These are phyloP conservation scores for Vitis rotundifolia DNA, from an alignment of 164 flowering plant species.

Conservation along the genomic window DNA sequence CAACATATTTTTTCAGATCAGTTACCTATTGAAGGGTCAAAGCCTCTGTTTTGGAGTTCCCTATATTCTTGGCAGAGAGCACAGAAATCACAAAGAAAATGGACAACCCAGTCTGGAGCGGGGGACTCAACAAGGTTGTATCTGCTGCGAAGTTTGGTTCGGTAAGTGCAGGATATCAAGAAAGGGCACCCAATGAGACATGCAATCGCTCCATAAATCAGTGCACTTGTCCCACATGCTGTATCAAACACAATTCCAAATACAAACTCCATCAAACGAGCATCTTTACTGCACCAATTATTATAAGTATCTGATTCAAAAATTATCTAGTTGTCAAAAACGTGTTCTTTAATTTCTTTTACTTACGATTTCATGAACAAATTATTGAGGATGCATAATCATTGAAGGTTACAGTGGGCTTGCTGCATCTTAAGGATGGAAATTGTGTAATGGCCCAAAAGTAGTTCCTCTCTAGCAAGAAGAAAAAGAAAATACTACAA, in stretches of 20 bases:
- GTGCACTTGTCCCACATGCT: conserved; percentile 37
- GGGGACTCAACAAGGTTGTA: conserved; percentile 35
- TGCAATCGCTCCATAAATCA: conserved; percentile 20
- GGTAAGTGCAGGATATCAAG: conserved; percentile 35
- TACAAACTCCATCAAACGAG: neutral
- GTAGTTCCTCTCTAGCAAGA: too few relatives aligned
- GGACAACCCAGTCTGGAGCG: conserved; percentile 35
- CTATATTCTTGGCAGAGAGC: conserved; percentile 48
- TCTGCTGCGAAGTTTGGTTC: conserved; percentile 32
- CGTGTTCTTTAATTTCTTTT: too few relatives aligned
- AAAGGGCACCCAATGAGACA: conserved; percentile 29
- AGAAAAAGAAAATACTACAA: too few relatives aligned
- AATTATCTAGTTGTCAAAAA: too few relatives aligned
- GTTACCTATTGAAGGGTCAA: conserved; percentile 33
- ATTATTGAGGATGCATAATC: too few relatives aligned
- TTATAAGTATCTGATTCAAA: too few relatives aligned
- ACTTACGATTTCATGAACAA: too few relatives aligned
- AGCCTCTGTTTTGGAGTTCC: conserved; percentile 37
- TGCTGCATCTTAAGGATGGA: too few relatives aligned
- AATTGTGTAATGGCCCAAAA: too few relatives aligned
- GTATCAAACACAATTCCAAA: conserved; percentile 3
- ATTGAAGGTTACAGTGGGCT: too few relatives aligned
- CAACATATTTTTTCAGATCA: neutral
- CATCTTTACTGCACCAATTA: too few relatives aligned
- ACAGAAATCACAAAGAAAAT: conserved; percentile 36